Percentiles rank a stretch among this genome's conserved stretches.
Conservation (phyloP, 176 grass and related monocot species). For the Musa troglodytarum region DNA sequence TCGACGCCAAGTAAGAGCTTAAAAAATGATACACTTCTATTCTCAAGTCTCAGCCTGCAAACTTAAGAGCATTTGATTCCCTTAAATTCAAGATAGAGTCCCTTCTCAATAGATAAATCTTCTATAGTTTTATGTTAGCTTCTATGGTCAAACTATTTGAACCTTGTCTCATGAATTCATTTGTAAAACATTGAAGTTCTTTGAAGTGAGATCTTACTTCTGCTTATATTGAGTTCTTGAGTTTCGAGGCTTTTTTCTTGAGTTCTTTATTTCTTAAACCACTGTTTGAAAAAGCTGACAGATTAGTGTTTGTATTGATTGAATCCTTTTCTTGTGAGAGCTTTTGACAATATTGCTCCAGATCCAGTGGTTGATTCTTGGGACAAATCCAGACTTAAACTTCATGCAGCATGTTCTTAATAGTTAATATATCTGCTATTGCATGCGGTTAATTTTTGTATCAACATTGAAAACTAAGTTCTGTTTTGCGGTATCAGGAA, state of each 20-base stretch:
- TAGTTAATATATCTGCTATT: neutral
- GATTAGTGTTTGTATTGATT: neutral
- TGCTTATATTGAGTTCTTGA: neutral
- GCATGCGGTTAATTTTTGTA: neutral
- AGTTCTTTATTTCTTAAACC: neutral
- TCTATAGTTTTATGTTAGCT: neutral
- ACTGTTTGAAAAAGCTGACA: neutral
- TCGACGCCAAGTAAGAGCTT: neutral
- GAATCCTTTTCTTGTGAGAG: neutral
- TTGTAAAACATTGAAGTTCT: neutral
- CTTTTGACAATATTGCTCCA: too few relatives aligned
- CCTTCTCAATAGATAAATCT: neutral
- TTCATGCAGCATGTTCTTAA: neutral
- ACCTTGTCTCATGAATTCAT: neutral
- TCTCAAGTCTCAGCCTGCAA: neutral
- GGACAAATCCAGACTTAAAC: too few relatives aligned
- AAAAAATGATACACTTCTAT: neutral
- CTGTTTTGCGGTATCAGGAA: constrained; percentile 28
- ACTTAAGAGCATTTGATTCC: too few relatives aligned
- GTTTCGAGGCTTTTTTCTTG: neutral
- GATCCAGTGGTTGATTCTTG: too few relatives aligned
- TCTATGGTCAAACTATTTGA: neutral
- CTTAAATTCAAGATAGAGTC: neutral
- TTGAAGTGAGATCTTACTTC: neutral
- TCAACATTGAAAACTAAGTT: constrained; percentile 14